Base-by-base conservation (phyloP, 129 eudicot genomes). In the Lactuca saligna region DNA sequence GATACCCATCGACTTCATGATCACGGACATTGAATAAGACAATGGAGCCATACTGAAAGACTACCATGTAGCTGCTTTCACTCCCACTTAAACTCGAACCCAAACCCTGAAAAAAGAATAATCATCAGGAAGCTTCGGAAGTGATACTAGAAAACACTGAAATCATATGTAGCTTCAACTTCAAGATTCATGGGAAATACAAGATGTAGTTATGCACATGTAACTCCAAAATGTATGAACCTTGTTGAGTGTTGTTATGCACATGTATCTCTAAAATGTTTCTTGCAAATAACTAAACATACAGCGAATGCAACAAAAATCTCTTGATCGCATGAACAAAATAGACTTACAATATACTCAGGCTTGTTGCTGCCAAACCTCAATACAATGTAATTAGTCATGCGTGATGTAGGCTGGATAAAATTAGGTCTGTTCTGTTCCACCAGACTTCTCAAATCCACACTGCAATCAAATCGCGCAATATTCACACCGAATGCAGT, bases 21-120 rank as follows among this genome's bases (percentile, higher is more conserved):
- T 91, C 96, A 54, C 86, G 86, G 39, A 84, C 95, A 56, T 91
- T 91, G 79, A 91, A 88, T 75, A 91, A 80, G 68, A 91, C 97
- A 68, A 88, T 82, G 17, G 97, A 91, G 41, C 97, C 97, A 75
- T 91, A 91, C 74, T 91, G 97, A 69, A 88, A 91, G 61, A 88
- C 97, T 69, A 91, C 88, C 91, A 91, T 84, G 71, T 83, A 91
- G 75, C 88, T 76, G 66, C 75, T 80, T 57, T 88, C 82, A 59
- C 82, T 88, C 74, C 91, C 97, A 56, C 84, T 77, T 75, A 91
- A 73, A 64, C 79, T 86, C 17, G 81, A 81, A 78, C 80, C 85
- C 71, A 75, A 68, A 65, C 91, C 91, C 97, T 91, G 85, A 71
- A 69, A 50, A 69, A 78, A 39, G 72, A 25, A 68, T 48, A 46